Evolutionary conservation across 805 yeast species (phyloP), one percentile per base, ranked within the genome.

Genomic region (Candida silvicultrix): DNA sequence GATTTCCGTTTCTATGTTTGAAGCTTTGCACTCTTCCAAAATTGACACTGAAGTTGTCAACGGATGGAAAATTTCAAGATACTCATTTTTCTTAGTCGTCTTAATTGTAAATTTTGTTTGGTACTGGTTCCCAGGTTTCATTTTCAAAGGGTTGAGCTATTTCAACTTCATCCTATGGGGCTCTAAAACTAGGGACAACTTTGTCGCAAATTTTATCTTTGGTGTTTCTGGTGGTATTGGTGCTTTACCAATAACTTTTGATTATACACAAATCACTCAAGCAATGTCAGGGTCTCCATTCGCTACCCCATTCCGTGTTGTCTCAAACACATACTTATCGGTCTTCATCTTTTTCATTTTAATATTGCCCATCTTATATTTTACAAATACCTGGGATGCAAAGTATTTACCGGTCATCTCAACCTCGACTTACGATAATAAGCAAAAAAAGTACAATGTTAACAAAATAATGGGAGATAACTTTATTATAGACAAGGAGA

Each of bases 71-170:
- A 68, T 81, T 38, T 66, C 78, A 6, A 69, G 81, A 45, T 73
- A 71, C 53, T 65, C 60, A 44, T 74, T 79, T 52, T 81, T 82
- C 62, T 49, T 68, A 25, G 43, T 66, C 28, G 69, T 68, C 2
- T 67, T 78, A 44, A 43, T 54, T 15, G 60, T 63, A 15, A 60
- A 71, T 23, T 80, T 81, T 54, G 50, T 72, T 4, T 83, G 82
- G 75, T 78, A 78, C 56, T 82, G 84, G 80, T 64, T 84, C 52
- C 88, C 89, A 5, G 84, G 81, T 45, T 82, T 69, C 57, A 66
- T 85, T 21, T 81, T 81, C 65, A 66, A 69, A 15, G 87, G 80
- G 2, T 69, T 84, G 46, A 71, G 81, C 0, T 75, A 75, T 54
- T 83, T 85, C 63, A 75, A 72, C n/a, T 60, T 70, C 46, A 54